These are phyloP conservation scores for Trametes cingulata DNA, from an alignment of 768 basidiomycete species.

Conservation along the genomic window DNA sequence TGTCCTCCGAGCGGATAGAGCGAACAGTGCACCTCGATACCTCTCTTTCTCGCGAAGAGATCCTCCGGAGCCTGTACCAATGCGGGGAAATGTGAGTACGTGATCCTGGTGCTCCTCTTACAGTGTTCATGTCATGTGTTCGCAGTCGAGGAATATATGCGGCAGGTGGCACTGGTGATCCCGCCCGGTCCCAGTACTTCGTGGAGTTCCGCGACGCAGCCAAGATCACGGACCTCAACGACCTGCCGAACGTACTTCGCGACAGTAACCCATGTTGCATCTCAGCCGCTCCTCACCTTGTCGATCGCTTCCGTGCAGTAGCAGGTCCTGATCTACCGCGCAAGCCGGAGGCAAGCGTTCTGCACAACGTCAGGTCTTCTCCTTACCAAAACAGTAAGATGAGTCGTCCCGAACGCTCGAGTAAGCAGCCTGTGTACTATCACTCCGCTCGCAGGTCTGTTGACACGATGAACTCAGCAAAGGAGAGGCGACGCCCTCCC, in stretches of 20 bases:
- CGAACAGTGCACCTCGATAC: constrained; percentile 33
- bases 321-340: constrained; percentile 1
- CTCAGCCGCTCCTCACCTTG: constrained; percentile 18
- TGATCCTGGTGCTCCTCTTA: background rate
- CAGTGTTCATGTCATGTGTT: background rate
- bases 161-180: background rate
- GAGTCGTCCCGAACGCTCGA: background rate
- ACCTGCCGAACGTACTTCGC: constrained; percentile 4
- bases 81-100: constrained; percentile 27
- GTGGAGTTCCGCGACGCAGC: constrained; percentile 25
- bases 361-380: background rate
- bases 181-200: constrained; percentile 12
- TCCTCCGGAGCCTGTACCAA: constrained; percentile 11
- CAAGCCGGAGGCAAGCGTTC: background rate
- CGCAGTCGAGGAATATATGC: constrained; percentile 16
- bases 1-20: constrained; percentile 35
- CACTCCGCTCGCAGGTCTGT: background rate
- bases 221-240: constrained; percentile 11
- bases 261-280: constrained; percentile 14
- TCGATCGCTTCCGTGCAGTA: constrained; percentile 16
- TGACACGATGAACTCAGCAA: background rate
- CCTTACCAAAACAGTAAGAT: background rate
- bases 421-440: background rate
- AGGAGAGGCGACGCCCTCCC: background rate
- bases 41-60: constrained; percentile 24